These are phyloP conservation scores for Carpinus fangiana DNA, from an alignment of 306 rosid genomes.

Conservation along the genomic window DNA sequence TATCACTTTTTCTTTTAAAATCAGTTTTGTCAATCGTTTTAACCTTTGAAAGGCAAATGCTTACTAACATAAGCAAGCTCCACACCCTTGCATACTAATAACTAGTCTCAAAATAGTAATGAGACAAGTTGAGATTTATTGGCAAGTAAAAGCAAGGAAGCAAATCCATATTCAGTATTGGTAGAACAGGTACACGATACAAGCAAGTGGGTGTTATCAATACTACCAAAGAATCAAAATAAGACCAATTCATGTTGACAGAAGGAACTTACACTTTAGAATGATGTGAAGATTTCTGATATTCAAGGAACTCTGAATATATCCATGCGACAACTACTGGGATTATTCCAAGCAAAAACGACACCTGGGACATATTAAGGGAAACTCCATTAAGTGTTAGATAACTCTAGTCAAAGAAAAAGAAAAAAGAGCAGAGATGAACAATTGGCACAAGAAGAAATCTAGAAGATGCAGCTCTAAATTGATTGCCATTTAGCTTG, in stretches of 20 bases:
- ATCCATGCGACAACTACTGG: constrained; percentile 90
- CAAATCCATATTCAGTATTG: not conserved
- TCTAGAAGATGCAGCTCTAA: not conserved
- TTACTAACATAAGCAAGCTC: not conserved
- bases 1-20: not conserved
- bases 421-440: not conserved
- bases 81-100: not conserved
- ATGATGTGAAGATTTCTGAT: constrained; percentile 61
- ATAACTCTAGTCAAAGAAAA: constrained; percentile 6
- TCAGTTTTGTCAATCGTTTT: not conserved
- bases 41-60: not conserved
- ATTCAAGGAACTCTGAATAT: constrained; percentile 90
- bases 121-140: not conserved
- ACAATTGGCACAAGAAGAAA: not conserved
- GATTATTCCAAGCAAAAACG: constrained; percentile 81
- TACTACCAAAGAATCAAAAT: constrained; percentile 8
- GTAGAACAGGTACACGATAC: not conserved
- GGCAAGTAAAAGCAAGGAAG: constrained; percentile 26
- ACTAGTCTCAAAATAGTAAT: not conserved
- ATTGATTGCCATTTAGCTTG: too few relatives aligned
- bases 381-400: constrained; percentile 33
- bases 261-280: constrained; percentile 75
- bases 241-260: constrained; percentile 10
- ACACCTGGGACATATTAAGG: constrained; percentile 59
- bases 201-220: constrained; percentile 6